Conservation (phyloP, 371 early-diverging fungal species). For the Chytridium lagenaria region DNA sequence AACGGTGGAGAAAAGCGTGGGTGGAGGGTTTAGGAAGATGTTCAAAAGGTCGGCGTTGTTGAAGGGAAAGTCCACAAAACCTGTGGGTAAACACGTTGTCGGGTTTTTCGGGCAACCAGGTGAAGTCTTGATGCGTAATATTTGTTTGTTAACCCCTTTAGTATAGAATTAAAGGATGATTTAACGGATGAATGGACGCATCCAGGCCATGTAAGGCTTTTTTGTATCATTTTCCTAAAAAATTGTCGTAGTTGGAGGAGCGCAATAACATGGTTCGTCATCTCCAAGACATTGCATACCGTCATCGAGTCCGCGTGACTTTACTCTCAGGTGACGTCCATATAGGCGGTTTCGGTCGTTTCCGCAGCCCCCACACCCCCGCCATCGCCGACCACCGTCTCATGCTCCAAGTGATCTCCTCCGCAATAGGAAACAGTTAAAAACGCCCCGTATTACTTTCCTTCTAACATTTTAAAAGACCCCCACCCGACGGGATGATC, state of each 20-base stretch:
- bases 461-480: not conserved
- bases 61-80: not conserved
- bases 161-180: slow-evolving; percentile 63
- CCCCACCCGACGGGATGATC: slow-evolving; percentile 9
- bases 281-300: slow-evolving; percentile 70
- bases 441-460: not conserved
- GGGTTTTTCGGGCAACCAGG: slow-evolving; percentile 72
- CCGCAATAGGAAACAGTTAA: slow-evolving; percentile 35
- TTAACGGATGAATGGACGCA: slow-evolving; percentile 68
- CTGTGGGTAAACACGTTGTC: not conserved
- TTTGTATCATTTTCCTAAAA: too few relatives aligned
- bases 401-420: slow-evolving; percentile 37
- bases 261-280: slow-evolving; percentile 67
- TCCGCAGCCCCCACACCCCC: slow-evolving; percentile 9
- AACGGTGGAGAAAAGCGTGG: slow-evolving; percentile 5
- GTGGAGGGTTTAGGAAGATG: not conserved
- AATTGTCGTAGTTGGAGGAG: too few relatives aligned
- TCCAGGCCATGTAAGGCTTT: slow-evolving; percentile 68
- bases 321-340: slow-evolving; percentile 89
- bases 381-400: slow-evolving; percentile 21
- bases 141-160: not conserved
- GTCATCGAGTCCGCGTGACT: slow-evolving; percentile 72
- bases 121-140: not conserved
- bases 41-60: not conserved
- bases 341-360: slow-evolving; percentile 68